Evolutionary conservation across 2,329 filamentous ascomycete genomes (phyloP), one percentile per base, ranked within the genome.

Genomic region (Talaromyces sp.): DNA sequence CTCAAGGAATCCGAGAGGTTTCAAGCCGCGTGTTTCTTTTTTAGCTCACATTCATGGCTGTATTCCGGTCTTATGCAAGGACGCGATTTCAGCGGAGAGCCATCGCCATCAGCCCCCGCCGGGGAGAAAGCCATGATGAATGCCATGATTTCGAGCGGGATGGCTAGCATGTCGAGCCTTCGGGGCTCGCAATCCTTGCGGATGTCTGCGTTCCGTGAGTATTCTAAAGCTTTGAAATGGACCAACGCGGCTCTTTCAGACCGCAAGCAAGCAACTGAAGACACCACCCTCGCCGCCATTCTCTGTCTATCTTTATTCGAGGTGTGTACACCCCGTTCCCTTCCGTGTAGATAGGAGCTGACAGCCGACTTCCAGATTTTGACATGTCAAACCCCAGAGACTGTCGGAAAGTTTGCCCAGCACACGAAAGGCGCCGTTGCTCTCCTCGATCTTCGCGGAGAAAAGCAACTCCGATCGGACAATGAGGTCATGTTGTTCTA

Each of bases 251-350:
- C 73, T 41, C 64, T 78, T 35, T 63, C 66, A 46, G 68, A 75
- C 57, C 63, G 67, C 8, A 68, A 66, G 19, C 69, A 75, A 50
- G 75, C 73, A n/a, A 75, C 66, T 43, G 67, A 70, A 24, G 73
- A 76, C 61, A 73, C 80, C 52, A 76, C 81, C 10, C 77, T 82
- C 17, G 76, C 85, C 64, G 77, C 81, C 8, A 81, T 86, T 31
- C 76, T 87, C 49, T 78, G 84, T 65, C 78, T 88, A 64, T 84
- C 84, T 53, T 77, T 86, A 69, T 88, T 85, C 63, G 85, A 88
- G 78, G 84, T 86, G 72, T 67, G 74, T 17, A 24, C 41, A 4
- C 24, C 9, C 13, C 7, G 14, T 9, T 26, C 7, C 19, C 9
- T 11, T 46, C 19, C 19, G 21, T 24, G 6, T 21, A 21, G 17